phyloP scores from a whole-genome alignment of 163 green algal species.

The Prototheca wickerhamii region DNA sequence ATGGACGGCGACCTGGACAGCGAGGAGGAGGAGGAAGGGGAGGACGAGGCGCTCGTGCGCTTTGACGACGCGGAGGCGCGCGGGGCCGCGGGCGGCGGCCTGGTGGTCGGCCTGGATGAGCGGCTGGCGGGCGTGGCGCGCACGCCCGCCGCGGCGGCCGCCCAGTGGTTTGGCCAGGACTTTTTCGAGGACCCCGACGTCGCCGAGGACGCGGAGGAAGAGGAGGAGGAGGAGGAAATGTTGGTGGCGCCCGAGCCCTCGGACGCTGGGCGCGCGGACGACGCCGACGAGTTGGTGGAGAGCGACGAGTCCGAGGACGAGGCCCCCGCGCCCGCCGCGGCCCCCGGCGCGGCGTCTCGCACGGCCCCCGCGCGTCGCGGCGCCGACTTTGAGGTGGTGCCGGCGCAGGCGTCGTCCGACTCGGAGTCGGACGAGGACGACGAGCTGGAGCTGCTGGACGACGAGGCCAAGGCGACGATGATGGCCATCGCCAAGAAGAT shows the following conservation, averaged over 20 bases:
- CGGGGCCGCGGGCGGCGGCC: slow-evolving; percentile 27
- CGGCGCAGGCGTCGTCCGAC: slow-evolving; percentile 10
- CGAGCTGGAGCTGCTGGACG: slow-evolving; percentile 71
- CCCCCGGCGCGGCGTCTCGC: background rate
- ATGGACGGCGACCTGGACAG: slow-evolving; percentile 52
- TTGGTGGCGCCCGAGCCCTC: background rate
- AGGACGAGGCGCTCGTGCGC: background rate
- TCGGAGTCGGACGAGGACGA: slow-evolving; percentile 48
- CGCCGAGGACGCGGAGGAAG: slow-evolving; percentile 1
- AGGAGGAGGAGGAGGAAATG: slow-evolving; percentile 9
- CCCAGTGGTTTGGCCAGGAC: slow-evolving; percentile 92
- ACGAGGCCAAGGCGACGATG: slow-evolving; percentile 60
- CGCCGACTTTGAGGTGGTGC: slow-evolving; percentile 67
- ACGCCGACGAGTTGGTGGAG: slow-evolving; percentile 8
- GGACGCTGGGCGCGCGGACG: slow-evolving; percentile 7
- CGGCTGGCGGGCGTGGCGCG: slow-evolving; percentile 36
- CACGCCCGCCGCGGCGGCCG: slow-evolving; percentile 43
- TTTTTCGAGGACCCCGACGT: slow-evolving; percentile 55
- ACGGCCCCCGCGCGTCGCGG: background rate
- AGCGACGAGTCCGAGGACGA: slow-evolving; percentile 8
- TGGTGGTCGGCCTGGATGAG: slow-evolving; percentile 74
- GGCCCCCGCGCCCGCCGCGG: background rate
- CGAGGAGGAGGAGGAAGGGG: slow-evolving; percentile 18
- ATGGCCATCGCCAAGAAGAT: slow-evolving; percentile 83
- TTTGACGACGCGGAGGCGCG: slow-evolving; percentile 12